Base-by-base conservation (phyloP, 495 filamentous ascomycete species). In the Aspergillus incahuasiensis region DNA sequence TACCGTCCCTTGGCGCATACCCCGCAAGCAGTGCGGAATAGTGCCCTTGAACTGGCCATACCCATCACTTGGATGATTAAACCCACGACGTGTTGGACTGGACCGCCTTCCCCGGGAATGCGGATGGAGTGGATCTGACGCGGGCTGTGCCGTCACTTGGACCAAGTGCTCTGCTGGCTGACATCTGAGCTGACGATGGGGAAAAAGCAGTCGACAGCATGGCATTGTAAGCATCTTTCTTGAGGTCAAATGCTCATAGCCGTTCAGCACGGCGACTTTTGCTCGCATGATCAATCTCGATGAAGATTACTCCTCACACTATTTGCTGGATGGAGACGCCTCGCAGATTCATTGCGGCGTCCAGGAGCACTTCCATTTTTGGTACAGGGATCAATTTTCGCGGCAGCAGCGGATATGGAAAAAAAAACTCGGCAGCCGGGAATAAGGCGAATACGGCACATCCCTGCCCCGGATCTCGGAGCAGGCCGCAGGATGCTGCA, bases 391-490 rank as follows among this genome's bases (percentile, higher is more conserved):
- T 44, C 6, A 20, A 41, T 42, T 48, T 34, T 53, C 46, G 59
- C 59, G 59, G 59, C 40, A 56, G 55, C 47, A 43, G 59, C 59
- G 59, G 59, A 53, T 44, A 48, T 54, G 52, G 46, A 35, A 44
- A 28, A 56, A 28, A 49, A 50, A 34, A 20, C 16, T n/a, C 25
- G 13, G 16, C 9, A 24, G n/a, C 38, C 49, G 39, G 24, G 18
- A 22, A 49, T 16, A 39, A 49, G 44, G 43, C 42, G 38, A 32
- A 56, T 44, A 39, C 47, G 39, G 44, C 20, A 30, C 42, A 40
- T 41, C 42, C 53, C 35, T 47, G 43, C 43, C 21, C 44, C 46
- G 39, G 46, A 19, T 20, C 11, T 38, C 54, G 45, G 54, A 50
- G 46, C 19, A 13, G 20, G 13, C 54, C 46, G 46, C 54, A 44